A percentile compares a stretch with the other conserved stretches of the same genome.
phyloP scores from a whole-genome alignment of 2,329 filamentous ascomycete species.

The Fusarium sp. region DNA sequence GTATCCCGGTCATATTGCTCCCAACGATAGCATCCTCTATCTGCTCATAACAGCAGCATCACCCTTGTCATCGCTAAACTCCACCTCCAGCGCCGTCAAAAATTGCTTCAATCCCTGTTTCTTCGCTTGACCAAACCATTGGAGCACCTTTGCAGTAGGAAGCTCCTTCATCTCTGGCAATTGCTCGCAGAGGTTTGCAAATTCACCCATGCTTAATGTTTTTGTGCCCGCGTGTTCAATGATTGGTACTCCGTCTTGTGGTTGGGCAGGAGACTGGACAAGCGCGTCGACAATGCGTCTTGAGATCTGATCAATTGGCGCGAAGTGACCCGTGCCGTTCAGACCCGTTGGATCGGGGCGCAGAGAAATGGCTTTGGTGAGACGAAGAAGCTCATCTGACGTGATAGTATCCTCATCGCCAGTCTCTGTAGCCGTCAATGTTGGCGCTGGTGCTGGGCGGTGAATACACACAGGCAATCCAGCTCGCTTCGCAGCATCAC shows the following conservation, averaged over 20 bases:
- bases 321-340: neutral
- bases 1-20: neutral
- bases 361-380: neutral
- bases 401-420: neutral
- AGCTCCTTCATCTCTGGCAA: neutral
- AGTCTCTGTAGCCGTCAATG: rapidly evolving
- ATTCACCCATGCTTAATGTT: neutral
- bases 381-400: neutral
- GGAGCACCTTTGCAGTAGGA: neutral
- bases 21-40: neutral
- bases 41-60: neutral
- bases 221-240: neutral
- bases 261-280: neutral
- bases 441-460: neutral
- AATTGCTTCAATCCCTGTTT: neutral
- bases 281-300: neutral
- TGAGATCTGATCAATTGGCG: neutral
- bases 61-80: neutral
- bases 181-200: neutral
- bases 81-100: neutral
- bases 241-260: neutral
- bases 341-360: neutral
- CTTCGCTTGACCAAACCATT: neutral
- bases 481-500: slow-evolving; percentile 24
- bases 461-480: slow-evolving; percentile 18